Percentiles rank a stretch among this genome's conserved stretches.
Conservation (phyloP, 805 yeast species). For the Nakazawaea ernobii region DNA sequence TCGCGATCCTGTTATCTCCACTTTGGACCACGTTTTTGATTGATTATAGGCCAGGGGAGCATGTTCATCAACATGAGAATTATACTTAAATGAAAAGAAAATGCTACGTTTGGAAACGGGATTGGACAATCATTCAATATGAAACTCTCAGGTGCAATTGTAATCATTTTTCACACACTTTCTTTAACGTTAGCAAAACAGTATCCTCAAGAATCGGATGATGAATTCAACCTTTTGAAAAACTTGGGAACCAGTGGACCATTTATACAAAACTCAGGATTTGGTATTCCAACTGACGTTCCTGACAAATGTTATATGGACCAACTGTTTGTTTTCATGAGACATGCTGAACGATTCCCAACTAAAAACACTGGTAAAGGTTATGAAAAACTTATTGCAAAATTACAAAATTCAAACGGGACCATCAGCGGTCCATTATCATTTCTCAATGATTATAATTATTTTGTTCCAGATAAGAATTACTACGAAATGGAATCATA, state of each 20-base stretch:
- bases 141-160: neutral
- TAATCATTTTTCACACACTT: neutral
- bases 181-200: neutral
- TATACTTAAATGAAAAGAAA: too few species aligned
- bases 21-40: too few species aligned
- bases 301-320: conserved; percentile 49
- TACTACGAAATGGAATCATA: conserved; percentile 37
- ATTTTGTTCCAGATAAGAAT: conserved; percentile 31
- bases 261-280: conserved; percentile 44
- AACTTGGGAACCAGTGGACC: conserved; percentile 57
- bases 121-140: too few species aligned
- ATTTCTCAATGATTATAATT: conserved; percentile 51
- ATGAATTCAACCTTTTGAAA: conserved; percentile 42
- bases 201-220: conserved; percentile 24
- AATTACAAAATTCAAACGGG: conserved; percentile 30
- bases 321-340: conserved; percentile 64
- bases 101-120: too few species aligned
- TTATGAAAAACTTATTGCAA: conserved; percentile 20
- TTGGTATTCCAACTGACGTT: conserved; percentile 41
- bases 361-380: conserved; percentile 32
- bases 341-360: conserved; percentile 81
- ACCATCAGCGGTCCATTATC: conserved; percentile 43
- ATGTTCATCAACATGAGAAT: neutral
- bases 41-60: too few species aligned
- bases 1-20: too few species aligned